Evolutionary conservation across 805 yeast species (phyloP), one percentile per base, ranked within the genome.

Genomic region (Kurtzmaniella cleridarum): DNA sequence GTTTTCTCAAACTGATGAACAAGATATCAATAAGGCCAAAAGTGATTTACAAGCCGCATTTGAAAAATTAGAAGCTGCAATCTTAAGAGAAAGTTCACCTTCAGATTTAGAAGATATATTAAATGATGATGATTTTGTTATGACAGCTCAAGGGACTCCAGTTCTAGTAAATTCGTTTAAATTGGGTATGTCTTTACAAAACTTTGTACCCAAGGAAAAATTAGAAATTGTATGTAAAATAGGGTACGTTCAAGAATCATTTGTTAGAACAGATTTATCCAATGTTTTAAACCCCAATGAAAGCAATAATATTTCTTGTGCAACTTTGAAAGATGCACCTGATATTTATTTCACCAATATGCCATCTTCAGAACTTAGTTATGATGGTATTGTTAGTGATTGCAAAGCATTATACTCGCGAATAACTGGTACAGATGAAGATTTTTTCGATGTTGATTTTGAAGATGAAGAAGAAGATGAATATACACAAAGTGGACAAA

Each of bases 361-460:
- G 78, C 95, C 95, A 17, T 80, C 90, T 1, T 70, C 84, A 6
- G 98, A 91, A 54, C 74, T 93, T 24, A 83, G 95, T 29, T 91
- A 89, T 59, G 97, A 91, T 57, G 98, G 96, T 24, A 76, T 86
- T 3, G 77, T 91, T 14, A 79, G 90, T 2, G 93, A 88, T 44
- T 88, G 90, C 5, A 84, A 79, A 55, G 65, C 76, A 15, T 57
- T 91, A 31, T 91, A 87, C 58, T 80, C 78, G 44, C 71, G 74
- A 41, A 81, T 91, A 45, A 95, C 93, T 9, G 98, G 98, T 8
- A 77, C 95, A 2, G 93, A 85, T 56, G 97, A 91, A 51, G 98
- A 91, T 62, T 93, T 93, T 65, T 91, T 91, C 56, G 96, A 88
- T 59, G 86, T 91, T 31, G 98, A 91, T 61, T 91, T 91, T 55